Conservation (phyloP, 495 filamentous ascomycete species). For the Penicillium arizonense region DNA sequence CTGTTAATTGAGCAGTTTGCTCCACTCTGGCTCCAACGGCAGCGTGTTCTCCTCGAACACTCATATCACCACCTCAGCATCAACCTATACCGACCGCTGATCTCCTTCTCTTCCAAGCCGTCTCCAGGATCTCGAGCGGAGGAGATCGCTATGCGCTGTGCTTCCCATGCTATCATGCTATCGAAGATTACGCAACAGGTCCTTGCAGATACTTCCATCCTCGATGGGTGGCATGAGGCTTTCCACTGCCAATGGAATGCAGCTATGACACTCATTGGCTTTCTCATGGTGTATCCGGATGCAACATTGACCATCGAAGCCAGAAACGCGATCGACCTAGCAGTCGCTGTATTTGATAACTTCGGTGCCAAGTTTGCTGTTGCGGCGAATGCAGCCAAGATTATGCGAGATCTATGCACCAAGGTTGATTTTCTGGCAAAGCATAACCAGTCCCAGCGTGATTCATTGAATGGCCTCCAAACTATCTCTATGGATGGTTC, state of each 20-base stretch:
- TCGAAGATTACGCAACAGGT: constrained; percentile 51
- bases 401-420: constrained; percentile 28
- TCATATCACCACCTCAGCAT: constrained; percentile 46
- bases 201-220: constrained; percentile 38
- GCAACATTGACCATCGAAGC: constrained; percentile 24
- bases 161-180: constrained; percentile 46
- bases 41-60: constrained; percentile 51
- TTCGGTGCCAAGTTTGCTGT: constrained; percentile 44
- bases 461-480: background rate
- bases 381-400: constrained; percentile 39
- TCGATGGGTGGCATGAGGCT: constrained; percentile 49
- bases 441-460: background rate
- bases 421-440: constrained; percentile 27
- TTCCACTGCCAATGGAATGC: constrained; percentile 56
- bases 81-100: constrained; percentile 48
- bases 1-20: constrained; percentile 41
- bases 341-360: constrained; percentile 44
- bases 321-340: constrained; percentile 34
- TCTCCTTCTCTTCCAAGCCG: constrained; percentile 30
- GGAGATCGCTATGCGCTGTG: constrained; percentile 33
- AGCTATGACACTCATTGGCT: constrained; percentile 48
- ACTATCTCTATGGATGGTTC: background rate
- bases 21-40: constrained; percentile 44
- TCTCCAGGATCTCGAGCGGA: constrained; percentile 24
- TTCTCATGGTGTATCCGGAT: constrained; percentile 41